Base-by-base conservation (phyloP, 805 yeast species). In the Candida piceae region DNA sequence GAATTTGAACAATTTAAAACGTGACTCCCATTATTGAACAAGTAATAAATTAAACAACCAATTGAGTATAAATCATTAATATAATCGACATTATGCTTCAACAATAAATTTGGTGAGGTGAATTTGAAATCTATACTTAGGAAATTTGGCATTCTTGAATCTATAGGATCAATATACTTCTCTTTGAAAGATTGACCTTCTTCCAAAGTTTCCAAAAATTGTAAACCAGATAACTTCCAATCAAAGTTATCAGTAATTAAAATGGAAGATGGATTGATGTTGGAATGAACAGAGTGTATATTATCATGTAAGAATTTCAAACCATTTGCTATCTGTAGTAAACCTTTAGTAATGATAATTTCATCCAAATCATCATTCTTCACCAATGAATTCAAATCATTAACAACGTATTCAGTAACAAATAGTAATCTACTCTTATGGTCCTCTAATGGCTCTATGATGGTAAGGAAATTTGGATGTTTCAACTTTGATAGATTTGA, bases 391-490 rank as follows among this genome's bases (percentile, higher is more conserved):
- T 35, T 42, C 25, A 63, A 43, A 38, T 59, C 65, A 31, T 50
- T 53, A 7, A 53, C 68, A 6, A 93, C 80, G 23, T 80, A 76
- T 57, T 93, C 98, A 0, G 94, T 78, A 10, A 84, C 98, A 64
- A 93, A 90, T 37, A 82, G 55, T 46, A 89, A 71, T 39, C 85
- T 75, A 46, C 75, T 72, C 46, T 81, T 80, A 25, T 90, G 84
- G 47, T 88, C 95, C 58, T 93, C 97, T 43, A 89, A 60, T 0
- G 95, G 95, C 56, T 94, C 98, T 25, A 85, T 75, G 3, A 93
- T 69, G 1, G 88, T 80, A 31, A 93, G 62, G 19, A 93, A 70
- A 45, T 87, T 80, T 0, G 99, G 98, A 57, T 93, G 99, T 48
- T 88, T 83, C 49, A 93, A 66, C 54, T 81, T 84, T 13, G 94